These are phyloP conservation scores for Hsuehochloa calcarea DNA, from an alignment of 176 grass and related monocot species.

Conservation along the genomic window DNA sequence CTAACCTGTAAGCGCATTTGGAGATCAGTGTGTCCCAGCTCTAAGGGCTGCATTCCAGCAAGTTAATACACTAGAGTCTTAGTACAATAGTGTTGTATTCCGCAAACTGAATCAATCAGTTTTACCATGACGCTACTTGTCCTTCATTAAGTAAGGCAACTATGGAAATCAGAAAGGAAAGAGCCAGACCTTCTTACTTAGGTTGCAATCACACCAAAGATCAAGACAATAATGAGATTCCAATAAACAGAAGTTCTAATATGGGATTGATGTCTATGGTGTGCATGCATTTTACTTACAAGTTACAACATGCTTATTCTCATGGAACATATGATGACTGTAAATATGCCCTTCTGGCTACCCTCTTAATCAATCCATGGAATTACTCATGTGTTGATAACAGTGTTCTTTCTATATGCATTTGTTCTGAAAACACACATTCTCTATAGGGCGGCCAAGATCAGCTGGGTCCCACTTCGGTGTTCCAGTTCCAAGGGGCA, in stretches of 20 bases:
- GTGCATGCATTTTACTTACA: neutral
- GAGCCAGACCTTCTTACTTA: neutral
- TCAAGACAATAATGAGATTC: neutral
- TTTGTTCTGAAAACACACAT: neutral
- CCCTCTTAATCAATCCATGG: neutral
- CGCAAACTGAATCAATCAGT: neutral
- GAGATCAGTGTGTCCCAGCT: neutral
- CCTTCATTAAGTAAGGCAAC: neutral
- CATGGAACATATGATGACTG: too few species aligned
- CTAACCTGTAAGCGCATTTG: neutral
- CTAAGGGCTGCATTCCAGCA: neutral
- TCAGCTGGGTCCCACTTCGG: conserved; percentile 70
- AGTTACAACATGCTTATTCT: neutral
- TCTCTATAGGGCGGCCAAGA: conserved; percentile 67
- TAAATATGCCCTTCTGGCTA: neutral
- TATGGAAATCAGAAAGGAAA: neutral
- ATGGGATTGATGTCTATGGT: neutral
- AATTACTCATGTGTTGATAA: neutral
- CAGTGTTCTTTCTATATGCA: neutral
- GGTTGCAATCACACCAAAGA: neutral
- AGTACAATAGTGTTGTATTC: neutral
- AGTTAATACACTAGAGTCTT: neutral
- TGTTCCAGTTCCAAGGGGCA: conserved; percentile 58
- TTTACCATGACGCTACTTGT: neutral
- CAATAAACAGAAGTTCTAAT: neutral